These are phyloP conservation scores for Astragalus glycyphyllos DNA, from an alignment of 306 rosid genomes.

Conservation along the genomic window DNA sequence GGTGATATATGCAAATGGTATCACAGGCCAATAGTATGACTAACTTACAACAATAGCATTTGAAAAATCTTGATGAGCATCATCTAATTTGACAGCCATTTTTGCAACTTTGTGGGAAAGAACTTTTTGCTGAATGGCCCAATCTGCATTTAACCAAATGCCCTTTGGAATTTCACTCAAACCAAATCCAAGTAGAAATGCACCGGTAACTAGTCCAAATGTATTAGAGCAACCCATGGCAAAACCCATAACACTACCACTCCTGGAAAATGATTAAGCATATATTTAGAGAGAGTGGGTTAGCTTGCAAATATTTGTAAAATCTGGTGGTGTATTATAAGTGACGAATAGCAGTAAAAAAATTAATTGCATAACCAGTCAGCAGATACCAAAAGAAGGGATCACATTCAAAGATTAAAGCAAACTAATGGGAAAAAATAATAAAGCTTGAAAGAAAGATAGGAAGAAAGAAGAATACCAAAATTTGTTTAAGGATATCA, in stretches of 20 bases:
- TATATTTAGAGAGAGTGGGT: slow-evolving; percentile 7
- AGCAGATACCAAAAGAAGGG: neutral
- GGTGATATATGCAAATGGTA: neutral
- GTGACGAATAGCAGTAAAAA: slow-evolving; percentile 8
- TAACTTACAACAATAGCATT: slow-evolving; percentile 85
- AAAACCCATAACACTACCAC: slow-evolving; percentile 68
- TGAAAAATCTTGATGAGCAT: slow-evolving; percentile 91
- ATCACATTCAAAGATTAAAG: slow-evolving; percentile 20
- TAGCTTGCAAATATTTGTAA: slow-evolving; percentile 7
- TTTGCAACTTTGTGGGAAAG: slow-evolving; percentile 89
- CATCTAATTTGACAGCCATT: slow-evolving; percentile 94
- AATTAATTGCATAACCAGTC: neutral
- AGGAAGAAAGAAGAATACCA: slow-evolving; percentile 62
- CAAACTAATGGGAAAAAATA: slow-evolving; percentile 15
- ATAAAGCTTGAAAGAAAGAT: neutral
- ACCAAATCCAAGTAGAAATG: slow-evolving; percentile 97
- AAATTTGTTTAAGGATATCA: slow-evolving; percentile 56
- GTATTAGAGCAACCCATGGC: slow-evolving; percentile 99
- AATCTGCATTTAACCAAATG: slow-evolving; percentile 82
- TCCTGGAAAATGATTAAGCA: slow-evolving; percentile 55
- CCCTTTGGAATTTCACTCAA: slow-evolving; percentile 93
- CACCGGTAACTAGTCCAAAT: slow-evolving; percentile 97
- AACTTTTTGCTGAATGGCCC: slow-evolving; percentile 81
- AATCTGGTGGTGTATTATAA: neutral
- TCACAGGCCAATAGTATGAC: slow-evolving; percentile 7